Percentiles rank a stretch among this genome's conserved stretches.
Evolutionary conservation across 148 eudicot species (phyloP).

Genomic region (Arctostaphylos glauca): DNA sequence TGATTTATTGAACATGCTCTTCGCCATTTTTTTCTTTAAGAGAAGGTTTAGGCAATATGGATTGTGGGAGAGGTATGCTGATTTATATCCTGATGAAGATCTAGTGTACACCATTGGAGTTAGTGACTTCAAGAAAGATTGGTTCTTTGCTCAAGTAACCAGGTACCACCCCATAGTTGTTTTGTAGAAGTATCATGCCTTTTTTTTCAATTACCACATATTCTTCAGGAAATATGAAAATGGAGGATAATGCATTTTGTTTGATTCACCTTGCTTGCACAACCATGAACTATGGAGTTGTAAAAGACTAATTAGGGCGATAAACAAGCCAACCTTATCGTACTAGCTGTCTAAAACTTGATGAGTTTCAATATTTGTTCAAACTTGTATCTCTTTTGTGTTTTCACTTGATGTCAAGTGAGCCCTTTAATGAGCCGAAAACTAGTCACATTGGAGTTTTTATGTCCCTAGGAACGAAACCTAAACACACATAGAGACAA

Average conservation of each 20-base stretch:
- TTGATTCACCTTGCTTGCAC: not conserved
- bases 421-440: not conserved
- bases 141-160: slow-evolving; percentile 92
- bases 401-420: not conserved
- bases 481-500: no score
- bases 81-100: slow-evolving; percentile 65
- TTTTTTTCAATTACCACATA: not conserved
- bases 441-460: not conserved
- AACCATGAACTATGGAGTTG: not conserved
- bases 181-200: not conserved
- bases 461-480: no score
- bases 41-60: slow-evolving; percentile 85
- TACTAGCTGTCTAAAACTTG: not conserved
- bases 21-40: not conserved
- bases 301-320: not conserved
- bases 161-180: slow-evolving; percentile 36
- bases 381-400: not conserved
- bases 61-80: slow-evolving; percentile 80
- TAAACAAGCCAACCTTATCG: not conserved
- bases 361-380: not conserved
- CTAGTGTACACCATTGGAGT: slow-evolving; percentile 64
- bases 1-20: not conserved
- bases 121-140: slow-evolving; percentile 62
- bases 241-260: not conserved
- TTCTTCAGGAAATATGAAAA: not conserved